These are phyloP conservation scores for Eleusine indica DNA, from an alignment of 176 grass and related monocot genomes.

Conservation along the genomic window DNA sequence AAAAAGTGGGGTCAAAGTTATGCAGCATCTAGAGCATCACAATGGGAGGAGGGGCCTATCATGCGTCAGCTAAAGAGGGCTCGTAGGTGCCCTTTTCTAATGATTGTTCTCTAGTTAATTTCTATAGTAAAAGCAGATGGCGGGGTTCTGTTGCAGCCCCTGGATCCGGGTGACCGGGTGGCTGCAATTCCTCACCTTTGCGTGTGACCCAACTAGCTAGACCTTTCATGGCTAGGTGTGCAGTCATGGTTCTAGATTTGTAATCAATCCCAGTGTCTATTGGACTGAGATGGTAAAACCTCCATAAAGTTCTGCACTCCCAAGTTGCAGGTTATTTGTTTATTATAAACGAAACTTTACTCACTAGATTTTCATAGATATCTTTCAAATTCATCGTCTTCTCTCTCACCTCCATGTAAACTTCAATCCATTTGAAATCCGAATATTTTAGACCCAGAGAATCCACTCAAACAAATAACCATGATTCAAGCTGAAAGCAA, in stretches of 20 bases:
- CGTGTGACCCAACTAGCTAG: neutral
- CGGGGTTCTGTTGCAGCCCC: neutral
- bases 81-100: neutral
- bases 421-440: neutral
- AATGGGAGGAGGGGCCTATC: neutral
- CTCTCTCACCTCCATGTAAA: neutral
- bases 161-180: neutral
- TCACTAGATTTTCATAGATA: neutral
- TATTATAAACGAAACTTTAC: neutral
- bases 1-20: neutral
- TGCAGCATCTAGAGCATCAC: conserved; percentile 23
- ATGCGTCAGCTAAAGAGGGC: conserved; percentile 9
- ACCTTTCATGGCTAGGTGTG: conserved; percentile 3
- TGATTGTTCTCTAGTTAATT: conserved; percentile 24
- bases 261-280: neutral
- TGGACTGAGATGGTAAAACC: neutral
- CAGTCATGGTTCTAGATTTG: neutral
- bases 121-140: neutral
- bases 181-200: neutral
- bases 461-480: neutral
- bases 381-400: neutral
- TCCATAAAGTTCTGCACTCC: no score
- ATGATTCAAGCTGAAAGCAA: neutral
- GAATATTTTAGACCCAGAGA: neutral
- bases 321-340: neutral